Conservation (phyloP, 345 rosid genomes). For the Syzygium aromaticum region DNA sequence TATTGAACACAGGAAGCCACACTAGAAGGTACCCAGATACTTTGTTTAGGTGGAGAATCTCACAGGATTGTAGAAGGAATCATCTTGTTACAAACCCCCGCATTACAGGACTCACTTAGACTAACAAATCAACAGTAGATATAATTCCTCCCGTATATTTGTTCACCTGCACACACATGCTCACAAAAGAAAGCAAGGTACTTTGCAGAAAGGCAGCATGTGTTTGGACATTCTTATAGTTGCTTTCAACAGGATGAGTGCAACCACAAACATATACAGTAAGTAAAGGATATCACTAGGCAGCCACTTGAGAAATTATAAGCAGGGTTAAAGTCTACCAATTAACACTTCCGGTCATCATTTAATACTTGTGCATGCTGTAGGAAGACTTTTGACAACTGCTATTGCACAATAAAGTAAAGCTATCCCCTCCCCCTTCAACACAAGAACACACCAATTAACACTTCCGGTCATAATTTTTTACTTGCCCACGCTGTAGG, state of each 20-base stretch:
- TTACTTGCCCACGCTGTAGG: no score
- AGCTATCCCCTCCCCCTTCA: no score
- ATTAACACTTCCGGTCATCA: neutral
- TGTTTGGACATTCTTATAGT: neutral
- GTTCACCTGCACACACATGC: neutral
- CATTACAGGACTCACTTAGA: neutral
- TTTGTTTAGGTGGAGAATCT: neutral
- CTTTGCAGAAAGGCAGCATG: neutral
- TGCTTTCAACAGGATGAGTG: neutral
- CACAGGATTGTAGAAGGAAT: neutral
- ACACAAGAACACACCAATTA: no score
- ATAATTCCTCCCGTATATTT: neutral
- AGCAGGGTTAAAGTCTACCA: neutral
- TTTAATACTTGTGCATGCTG: neutral
- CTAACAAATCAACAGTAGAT: neutral
- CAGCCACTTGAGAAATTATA: neutral
- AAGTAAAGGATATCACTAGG: neutral
- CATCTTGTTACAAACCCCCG: neutral
- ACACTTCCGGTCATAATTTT: no score
- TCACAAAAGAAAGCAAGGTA: neutral
- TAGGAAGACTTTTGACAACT: neutral
- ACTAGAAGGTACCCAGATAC: neutral
- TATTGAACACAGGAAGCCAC: neutral
- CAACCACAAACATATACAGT: neutral
- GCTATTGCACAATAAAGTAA: no score